Evolutionary conservation across 2,329 filamentous ascomycete genomes (phyloP).

Genomic region (Monilinia vaccinii-corymbosi): DNA sequence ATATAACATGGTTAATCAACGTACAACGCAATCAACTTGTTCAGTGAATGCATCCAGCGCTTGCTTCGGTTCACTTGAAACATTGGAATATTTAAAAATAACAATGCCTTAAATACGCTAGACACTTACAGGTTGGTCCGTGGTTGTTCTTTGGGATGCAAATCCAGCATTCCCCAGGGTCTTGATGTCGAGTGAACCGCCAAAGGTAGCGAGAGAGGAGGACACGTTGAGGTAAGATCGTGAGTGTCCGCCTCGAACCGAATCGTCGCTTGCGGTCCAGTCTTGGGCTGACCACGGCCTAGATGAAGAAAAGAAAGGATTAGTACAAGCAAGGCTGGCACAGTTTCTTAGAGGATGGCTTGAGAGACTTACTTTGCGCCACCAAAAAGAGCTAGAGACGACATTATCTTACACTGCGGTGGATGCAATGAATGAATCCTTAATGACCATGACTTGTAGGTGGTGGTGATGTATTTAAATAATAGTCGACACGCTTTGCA

Average conservation of each 20-base stretch:
- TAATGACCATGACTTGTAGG: not conserved
- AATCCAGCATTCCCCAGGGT: slow-evolving; percentile 75
- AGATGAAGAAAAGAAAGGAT: slow-evolving; percentile 1
- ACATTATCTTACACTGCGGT: not conserved
- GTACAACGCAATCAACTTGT: not conserved
- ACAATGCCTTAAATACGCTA: not conserved
- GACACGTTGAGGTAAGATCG: slow-evolving; percentile 38
- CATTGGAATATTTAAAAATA: not conserved
- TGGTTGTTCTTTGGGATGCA: slow-evolving; percentile 62
- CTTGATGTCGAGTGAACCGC: slow-evolving; percentile 62
- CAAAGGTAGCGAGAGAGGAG: slow-evolving; percentile 41
- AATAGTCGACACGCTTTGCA: too few relatives aligned
- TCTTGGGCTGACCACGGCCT: slow-evolving; percentile 50
- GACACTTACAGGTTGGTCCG: slow-evolving; percentile 33
- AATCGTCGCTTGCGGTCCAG: slow-evolving; percentile 66
- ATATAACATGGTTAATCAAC: not conserved
- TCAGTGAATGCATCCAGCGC: not conserved
- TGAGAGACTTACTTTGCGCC: slow-evolving; percentile 20
- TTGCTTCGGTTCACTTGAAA: not conserved
- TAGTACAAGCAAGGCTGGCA: not conserved
- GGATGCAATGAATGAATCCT: too few relatives aligned
- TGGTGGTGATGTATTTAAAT: not conserved
- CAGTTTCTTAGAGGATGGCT: not conserved
- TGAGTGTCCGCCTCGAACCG: slow-evolving; percentile 66
- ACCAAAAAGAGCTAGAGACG: slow-evolving; percentile 17